Percentiles rank a stretch among this genome's conserved stretches.
These are phyloP conservation scores for Laetiporus sulphureus DNA, from an alignment of 1,284 basidiomycete species.

Conservation along the genomic window DNA sequence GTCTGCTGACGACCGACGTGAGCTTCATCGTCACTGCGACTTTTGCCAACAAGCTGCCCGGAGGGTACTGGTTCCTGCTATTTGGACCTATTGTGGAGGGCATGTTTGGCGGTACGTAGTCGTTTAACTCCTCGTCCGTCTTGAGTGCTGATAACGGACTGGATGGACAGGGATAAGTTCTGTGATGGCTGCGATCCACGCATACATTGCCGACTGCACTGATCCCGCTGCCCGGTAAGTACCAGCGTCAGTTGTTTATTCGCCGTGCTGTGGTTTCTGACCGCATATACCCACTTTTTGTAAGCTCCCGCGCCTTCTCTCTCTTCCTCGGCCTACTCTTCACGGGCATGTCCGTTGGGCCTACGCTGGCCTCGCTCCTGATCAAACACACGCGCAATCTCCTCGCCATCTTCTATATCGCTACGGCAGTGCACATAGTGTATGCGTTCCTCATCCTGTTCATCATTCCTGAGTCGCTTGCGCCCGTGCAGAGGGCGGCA, in stretches of 20 bases:
- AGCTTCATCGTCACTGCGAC: conserved; percentile 62
- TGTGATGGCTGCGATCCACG: conserved; percentile 46
- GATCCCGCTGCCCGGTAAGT: conserved; percentile 39
- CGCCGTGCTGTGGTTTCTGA: no score
- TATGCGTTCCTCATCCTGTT: conserved; percentile 48
- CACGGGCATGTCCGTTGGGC: conserved; percentile 66
- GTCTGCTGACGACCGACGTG: conserved; percentile 60
- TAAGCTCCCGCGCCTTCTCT: conserved; percentile 58
- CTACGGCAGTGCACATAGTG: conserved; percentile 39
- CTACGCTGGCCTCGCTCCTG: conserved; percentile 61
- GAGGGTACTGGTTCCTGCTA: conserved; percentile 81
- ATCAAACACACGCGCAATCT: conserved; percentile 51
- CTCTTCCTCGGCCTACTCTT: conserved; percentile 56
- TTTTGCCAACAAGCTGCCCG: conserved; percentile 57
- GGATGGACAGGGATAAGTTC: conserved; percentile 43
- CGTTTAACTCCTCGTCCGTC: not conserved
- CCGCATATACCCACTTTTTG: not conserved
- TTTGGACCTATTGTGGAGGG: conserved; percentile 74
- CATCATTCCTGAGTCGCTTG: conserved; percentile 73
- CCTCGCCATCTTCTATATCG: conserved; percentile 70
- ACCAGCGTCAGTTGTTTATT: no score
- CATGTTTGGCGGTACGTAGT: conserved; percentile 58
- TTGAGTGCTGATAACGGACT: not conserved
- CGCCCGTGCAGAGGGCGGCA: conserved; percentile 34
- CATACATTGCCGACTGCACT: conserved; percentile 59